A percentile compares a stretch with the other conserved stretches of the same genome.
Conservation (phyloP, 164 flowering plant species). For the Protea cynaroides region DNA sequence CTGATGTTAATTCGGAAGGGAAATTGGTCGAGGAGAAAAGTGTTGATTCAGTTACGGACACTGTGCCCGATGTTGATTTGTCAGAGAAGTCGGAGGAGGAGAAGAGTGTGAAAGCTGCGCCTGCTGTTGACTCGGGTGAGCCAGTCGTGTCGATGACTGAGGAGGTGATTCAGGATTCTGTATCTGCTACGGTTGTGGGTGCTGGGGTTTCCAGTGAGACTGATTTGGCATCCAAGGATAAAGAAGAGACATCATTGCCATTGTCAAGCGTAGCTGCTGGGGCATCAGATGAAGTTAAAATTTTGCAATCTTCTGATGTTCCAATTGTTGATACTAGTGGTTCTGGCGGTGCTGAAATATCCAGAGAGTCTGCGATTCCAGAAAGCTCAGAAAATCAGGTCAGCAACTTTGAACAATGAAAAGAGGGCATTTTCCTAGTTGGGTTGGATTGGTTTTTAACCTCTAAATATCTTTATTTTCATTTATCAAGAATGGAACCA, state of each 20-base stretch:
- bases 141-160: constrained; percentile 4
- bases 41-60: neutral
- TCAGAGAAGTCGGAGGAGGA: constrained; percentile 7
- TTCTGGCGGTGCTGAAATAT: constrained; percentile 10
- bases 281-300: constrained; percentile 12
- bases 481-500: neutral
- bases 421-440: neutral
- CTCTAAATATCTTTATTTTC: neutral
- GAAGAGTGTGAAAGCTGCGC: neutral
- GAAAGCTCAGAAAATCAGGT: constrained; percentile 36
- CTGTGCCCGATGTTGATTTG: neutral
- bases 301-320: constrained; percentile 12
- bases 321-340: constrained; percentile 10
- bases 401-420: neutral
- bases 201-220: neutral
- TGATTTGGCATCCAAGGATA: neutral
- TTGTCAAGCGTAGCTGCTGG: neutral
- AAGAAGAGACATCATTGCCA: neutral
- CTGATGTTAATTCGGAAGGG: constrained; percentile 32
- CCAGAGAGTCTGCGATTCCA: constrained; percentile 16
- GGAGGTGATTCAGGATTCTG: constrained; percentile 1
- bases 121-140: neutral
- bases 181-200: neutral
- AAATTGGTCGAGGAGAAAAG: constrained; percentile 14
- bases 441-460: neutral